Evolutionary conservation across 2,329 filamentous ascomycete species (phyloP), one percentile per base, ranked within the genome.

Genomic region (Aureobasidium sp.): DNA sequence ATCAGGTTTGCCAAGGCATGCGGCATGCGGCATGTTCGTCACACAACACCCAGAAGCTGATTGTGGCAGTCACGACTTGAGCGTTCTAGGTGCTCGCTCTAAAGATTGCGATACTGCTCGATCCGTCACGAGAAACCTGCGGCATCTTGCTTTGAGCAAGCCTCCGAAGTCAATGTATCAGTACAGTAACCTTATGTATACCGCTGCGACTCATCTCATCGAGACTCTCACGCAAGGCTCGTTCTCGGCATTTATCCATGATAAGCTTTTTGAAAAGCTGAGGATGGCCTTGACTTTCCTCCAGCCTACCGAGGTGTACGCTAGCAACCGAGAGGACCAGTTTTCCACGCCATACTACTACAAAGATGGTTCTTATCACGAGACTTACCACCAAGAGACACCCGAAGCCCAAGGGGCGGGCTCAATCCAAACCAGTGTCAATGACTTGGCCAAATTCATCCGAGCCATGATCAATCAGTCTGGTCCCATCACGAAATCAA

Each of bases 151-250:
- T 1, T 66, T 80, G 64, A 74, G 73, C 0, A 69, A 70, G 7
- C 77, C 81, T 64, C 74, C 80, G 5, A 74, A 82, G 1, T 73
- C 74, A 1, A 72, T 67, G 60, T 82, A 73, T 61, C 73, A 78
- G 63, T 84, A 84, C 67, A 77, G 73, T 67, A 83, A 84, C 67
- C 71, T 77, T 62, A 82, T 83, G 76, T 84, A 75, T 66, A 72
- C 72, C 1, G 73, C 74, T 1, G 73, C 76, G 2, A 76, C 76
- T 5, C 72, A 82, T 64, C 73, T 82, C 0, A 67, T 82, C n/a
- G 78, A 82, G 65, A 75, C 67, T 0, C 61, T 80, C 3, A 76
- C 74, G 0, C 75, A 74, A 0, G 64, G 65, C 12, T 68, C 69
- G 34, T 70, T 83, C 3, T 74, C 73, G 0, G 67, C 74, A 5